Percentiles rank a stretch among this genome's conserved stretches.
phyloP scores from a whole-genome alignment of 1,284 basidiomycete species.

The Ceratobasidium sp. region DNA sequence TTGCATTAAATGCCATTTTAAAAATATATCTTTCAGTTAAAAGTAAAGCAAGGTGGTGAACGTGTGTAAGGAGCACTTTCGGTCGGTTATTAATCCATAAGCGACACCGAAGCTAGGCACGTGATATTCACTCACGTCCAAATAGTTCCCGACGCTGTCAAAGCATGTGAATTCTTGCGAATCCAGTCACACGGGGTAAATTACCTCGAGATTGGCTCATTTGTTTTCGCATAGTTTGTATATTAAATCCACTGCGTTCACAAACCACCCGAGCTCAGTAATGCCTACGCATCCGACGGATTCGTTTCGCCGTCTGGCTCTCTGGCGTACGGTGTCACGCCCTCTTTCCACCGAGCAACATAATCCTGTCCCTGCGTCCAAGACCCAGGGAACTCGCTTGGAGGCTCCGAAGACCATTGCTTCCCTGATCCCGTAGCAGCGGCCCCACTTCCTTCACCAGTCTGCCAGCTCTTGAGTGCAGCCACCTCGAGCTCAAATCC shows the following conservation, averaged over 20 bases:
- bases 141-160: constrained; percentile 1
- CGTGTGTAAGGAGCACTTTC: background rate
- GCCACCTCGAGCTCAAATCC: constrained; percentile 67
- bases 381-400: constrained; percentile 52
- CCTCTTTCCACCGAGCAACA: constrained; percentile 70
- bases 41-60: constrained; percentile 1
- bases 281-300: background rate
- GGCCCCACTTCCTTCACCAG: constrained; percentile 61
- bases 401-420: constrained; percentile 70
- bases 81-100: constrained; percentile 29
- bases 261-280: no score
- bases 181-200: background rate
- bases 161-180: background rate
- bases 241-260: no score
- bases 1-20: constrained; percentile 53
- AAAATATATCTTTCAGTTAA: background rate
- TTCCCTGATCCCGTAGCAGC: constrained; percentile 69
- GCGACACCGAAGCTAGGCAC: constrained; percentile 24
- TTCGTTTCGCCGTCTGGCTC: background rate
- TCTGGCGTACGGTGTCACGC: constrained; percentile 59
- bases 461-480: constrained; percentile 64
- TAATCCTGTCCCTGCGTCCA: constrained; percentile 77
- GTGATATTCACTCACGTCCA: constrained; percentile 6
- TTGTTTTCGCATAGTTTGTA: no score
- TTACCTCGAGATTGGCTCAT: background rate